These are phyloP conservation scores for Ophiostoma australiae DNA, from an alignment of 2,329 filamentous ascomycete genomes.

Conservation along the genomic window DNA sequence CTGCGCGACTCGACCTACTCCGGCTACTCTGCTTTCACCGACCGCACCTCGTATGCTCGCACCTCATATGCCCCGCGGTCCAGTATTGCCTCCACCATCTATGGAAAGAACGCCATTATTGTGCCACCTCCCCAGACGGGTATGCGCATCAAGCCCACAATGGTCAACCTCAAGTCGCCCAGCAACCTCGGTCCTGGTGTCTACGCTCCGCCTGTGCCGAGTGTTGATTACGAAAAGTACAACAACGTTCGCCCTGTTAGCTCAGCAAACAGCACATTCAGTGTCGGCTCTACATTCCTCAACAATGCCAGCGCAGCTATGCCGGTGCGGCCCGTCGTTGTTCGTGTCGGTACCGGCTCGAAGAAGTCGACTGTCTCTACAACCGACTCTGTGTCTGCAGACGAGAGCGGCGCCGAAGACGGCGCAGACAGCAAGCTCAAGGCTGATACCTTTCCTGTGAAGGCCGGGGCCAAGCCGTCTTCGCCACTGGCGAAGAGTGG, in stretches of 20 bases:
- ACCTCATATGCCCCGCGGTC: conserved; percentile 57
- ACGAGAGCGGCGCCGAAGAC: neutral
- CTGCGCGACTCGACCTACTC: conserved; percentile 89
- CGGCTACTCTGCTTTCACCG: conserved; percentile 60
- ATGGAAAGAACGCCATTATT: conserved; percentile 83
- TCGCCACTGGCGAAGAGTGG: conserved; percentile 2
- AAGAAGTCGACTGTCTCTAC: conserved; percentile 39
- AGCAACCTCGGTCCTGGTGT: conserved; percentile 43
- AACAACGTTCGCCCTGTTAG: conserved; percentile 47
- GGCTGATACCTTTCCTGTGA: neutral
- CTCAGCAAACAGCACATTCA: conserved; percentile 53
- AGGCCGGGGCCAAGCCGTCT: neutral
- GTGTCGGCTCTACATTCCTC: conserved; percentile 63
- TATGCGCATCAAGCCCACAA: conserved; percentile 80
- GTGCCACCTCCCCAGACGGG: conserved; percentile 79
- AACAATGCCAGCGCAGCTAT: conserved; percentile 57
- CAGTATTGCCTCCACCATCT: conserved; percentile 88
- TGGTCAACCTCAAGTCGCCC: conserved; percentile 82
- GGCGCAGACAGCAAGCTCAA: conserved; percentile 7
- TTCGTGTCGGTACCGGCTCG: conserved; percentile 51
- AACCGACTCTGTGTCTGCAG: conserved; percentile 12
- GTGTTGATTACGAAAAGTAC: conserved; percentile 62
- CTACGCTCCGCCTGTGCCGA: conserved; percentile 64
- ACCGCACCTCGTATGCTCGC: conserved; percentile 57
- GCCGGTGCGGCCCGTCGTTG: conserved; percentile 54